Conservation (phyloP, 805 yeast genomes). For the Wickerhamiella bombiphila region DNA sequence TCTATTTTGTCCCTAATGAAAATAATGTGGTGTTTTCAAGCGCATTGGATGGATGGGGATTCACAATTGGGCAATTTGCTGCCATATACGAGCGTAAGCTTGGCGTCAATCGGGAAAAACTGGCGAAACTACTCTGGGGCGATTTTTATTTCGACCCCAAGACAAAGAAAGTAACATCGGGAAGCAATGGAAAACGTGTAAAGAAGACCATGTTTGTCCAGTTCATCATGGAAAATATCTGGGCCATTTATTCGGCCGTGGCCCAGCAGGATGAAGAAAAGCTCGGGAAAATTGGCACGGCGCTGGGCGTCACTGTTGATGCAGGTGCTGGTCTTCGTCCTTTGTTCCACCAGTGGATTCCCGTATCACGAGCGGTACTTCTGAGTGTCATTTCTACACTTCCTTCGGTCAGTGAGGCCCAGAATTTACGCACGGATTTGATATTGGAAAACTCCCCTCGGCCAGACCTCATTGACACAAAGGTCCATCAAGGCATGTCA, state of each 20-base stretch:
- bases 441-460: conserved; percentile 49
- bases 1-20: conserved; percentile 80
- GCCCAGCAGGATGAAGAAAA: conserved; percentile 53
- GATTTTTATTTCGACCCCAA: conserved; percentile 82
- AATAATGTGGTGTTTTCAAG: conserved; percentile 75
- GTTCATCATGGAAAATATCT: conserved; percentile 72
- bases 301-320: conserved; percentile 52
- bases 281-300: conserved; percentile 56
- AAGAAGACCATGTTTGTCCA: conserved; percentile 80
- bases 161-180: conserved; percentile 61
- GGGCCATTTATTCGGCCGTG: conserved; percentile 74
- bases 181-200: conserved; percentile 36
- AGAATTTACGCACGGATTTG: conserved; percentile 51
- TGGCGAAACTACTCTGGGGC: conserved; percentile 90
- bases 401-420: conserved; percentile 75
- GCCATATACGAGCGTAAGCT: conserved; percentile 70
- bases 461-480: conserved; percentile 33
- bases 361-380: conserved; percentile 73
- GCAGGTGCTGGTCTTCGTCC: conserved; percentile 41
- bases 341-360: conserved; percentile 87
- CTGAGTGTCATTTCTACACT: conserved; percentile 71
- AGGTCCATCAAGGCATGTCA: conserved; percentile 38
- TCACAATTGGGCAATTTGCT: conserved; percentile 76
- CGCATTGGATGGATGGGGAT: conserved; percentile 98
- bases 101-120: conserved; percentile 65